Base-by-base conservation (phyloP, 768 basidiomycete genomes). In the Leccinum obscurum region DNA sequence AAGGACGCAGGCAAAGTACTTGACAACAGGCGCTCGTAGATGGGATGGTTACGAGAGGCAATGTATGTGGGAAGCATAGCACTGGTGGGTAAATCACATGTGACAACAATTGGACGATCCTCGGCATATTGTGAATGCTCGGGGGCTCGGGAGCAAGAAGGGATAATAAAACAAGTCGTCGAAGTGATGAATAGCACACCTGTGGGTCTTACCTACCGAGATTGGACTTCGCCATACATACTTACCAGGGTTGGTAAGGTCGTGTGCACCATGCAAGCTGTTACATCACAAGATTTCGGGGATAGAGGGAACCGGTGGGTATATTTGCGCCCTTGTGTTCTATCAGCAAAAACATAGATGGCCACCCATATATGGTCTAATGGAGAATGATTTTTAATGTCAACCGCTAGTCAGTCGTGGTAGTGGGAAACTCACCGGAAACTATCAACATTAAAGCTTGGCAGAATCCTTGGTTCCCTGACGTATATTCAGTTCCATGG, bases 401-500 rank as follows among this genome's bases (percentile, higher is more conserved):
- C 22, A 48, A 7, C 22, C 24, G 22, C 48, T 8, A 48, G 22
- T 24, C 11, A 24, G 14, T 24, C 49, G 15, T 15, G 22, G 22
- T 9, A 17, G 6, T 14, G 49, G 6, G 8, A 17, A 51, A 24
- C 24, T 44, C n/a, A 44, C 41, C 13, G 1, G 15, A 26, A 28
- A 51, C 15, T 17, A 22, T 50, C 3, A 15, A 24, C 26, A 55
- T 73, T 54, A 73, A 53, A 74, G 74, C 37, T 65, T 74, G 6
- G 60, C 52, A 13, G 54, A 20, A n/a, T 56, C 57, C 54, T 41
- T 66, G 32, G 17, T 59, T 28, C 68, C 66, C 24, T 66, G 60
- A 20, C 67, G 66, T 8, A 39, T 44, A 44, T 75, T 77, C 35
- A 77, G 37, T 26, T 67, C 68, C n/a, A 62, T 39, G 10, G 75